These are phyloP conservation scores for Pulchroboletus neoregius DNA, from an alignment of 1,284 basidiomycete genomes.

Conservation along the genomic window DNA sequence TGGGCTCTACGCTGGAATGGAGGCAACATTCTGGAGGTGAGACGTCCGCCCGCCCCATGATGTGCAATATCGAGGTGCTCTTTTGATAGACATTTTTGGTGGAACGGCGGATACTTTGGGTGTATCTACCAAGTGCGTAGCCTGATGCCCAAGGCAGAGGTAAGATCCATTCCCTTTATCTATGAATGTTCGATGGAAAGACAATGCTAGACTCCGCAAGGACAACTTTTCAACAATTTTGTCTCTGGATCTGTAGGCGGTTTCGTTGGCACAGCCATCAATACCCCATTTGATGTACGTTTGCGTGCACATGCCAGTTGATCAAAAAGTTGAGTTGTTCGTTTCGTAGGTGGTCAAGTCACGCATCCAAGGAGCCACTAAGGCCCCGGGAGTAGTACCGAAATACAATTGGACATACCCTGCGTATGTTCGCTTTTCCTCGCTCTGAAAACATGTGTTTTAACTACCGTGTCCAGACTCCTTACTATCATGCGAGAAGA, in stretches of 20 bases:
- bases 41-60: background rate
- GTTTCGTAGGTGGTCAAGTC: slow-evolving; percentile 80
- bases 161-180: slow-evolving; percentile 31
- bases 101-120: slow-evolving; percentile 95
- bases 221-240: slow-evolving; percentile 87
- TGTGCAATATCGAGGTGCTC: background rate
- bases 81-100: slow-evolving; percentile 67
- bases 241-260: slow-evolving; percentile 88
- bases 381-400: slow-evolving; percentile 62
- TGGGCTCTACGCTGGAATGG: slow-evolving; percentile 90
- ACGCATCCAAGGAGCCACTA: slow-evolving; percentile 80
- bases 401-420: slow-evolving; percentile 96
- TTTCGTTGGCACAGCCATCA: slow-evolving; percentile 79
- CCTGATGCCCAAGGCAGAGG: slow-evolving; percentile 82
- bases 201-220: slow-evolving; percentile 55
- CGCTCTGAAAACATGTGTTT: background rate
- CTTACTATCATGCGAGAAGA: slow-evolving; percentile 86
- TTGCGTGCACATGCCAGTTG: background rate
- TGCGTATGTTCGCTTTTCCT: slow-evolving; percentile 38
- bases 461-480: slow-evolving; percentile 38
- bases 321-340: slow-evolving; percentile 1
- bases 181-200: background rate
- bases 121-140: slow-evolving; percentile 82
- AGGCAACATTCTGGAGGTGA: slow-evolving; percentile 92
- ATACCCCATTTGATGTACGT: slow-evolving; percentile 72